A percentile compares a stretch with the other conserved stretches of the same genome.
phyloP scores from a whole-genome alignment of 306 rosid genomes.

The Vigna unguiculata region DNA sequence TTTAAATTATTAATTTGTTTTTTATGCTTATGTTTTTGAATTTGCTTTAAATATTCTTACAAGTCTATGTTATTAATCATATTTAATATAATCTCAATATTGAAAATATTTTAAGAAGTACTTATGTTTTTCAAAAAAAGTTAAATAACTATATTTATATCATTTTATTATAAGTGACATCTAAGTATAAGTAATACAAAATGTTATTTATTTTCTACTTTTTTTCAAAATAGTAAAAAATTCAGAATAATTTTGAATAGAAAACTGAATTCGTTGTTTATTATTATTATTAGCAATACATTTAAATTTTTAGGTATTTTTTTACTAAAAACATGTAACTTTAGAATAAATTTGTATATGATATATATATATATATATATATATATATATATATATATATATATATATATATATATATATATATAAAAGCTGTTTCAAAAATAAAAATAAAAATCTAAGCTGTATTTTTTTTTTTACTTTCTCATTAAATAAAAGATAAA shows the following conservation, averaged over 20 bases:
- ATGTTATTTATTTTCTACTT: neutral
- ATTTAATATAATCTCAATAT: neutral
- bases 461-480: too few species aligned
- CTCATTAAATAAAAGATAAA: neutral
- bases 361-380: too few species aligned
- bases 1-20: too few species aligned
- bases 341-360: too few species aligned
- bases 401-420: too few species aligned
- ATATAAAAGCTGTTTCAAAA: too few species aligned
- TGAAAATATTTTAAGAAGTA: neutral
- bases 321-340: neutral
- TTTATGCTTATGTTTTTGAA: too few species aligned
- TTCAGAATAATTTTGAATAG: neutral
- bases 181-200: neutral
- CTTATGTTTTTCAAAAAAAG: neutral
- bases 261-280: too few species aligned
- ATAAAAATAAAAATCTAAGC: too few species aligned
- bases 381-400: too few species aligned
- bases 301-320: neutral
- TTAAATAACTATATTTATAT: neutral
- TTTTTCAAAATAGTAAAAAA: neutral
- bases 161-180: neutral
- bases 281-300: neutral
- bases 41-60: neutral
- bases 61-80: neutral